Evolutionary conservation across 2,329 filamentous ascomycete genomes (phyloP).

Genomic region (Pseudogymnoascus verrucosus): DNA sequence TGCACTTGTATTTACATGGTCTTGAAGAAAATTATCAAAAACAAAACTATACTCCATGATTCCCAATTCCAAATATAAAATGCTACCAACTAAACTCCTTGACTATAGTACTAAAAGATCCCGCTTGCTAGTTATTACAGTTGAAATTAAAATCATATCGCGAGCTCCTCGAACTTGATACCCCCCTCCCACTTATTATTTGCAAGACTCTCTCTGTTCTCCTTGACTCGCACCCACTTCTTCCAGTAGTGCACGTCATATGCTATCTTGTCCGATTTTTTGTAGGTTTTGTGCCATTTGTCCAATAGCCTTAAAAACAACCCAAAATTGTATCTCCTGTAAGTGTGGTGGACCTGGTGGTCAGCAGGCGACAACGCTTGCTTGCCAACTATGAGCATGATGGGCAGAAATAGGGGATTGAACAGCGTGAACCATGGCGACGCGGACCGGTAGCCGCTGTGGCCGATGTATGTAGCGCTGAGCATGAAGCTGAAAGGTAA

Average conservation of each 20-base stretch:
- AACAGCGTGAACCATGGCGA: not conserved
- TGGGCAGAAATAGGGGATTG: not conserved
- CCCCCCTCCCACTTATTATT: not conserved
- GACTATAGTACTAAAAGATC: not conserved
- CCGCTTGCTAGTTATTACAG: not conserved
- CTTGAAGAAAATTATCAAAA: too few species aligned
- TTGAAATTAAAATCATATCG: not conserved
- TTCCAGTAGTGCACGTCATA: constrained; percentile 2
- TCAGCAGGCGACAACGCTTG: not conserved
- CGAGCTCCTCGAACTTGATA: not conserved
- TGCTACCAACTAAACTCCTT: not conserved
- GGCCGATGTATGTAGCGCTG: not conserved
- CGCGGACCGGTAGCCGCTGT: not conserved
- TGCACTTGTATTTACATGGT: not conserved
- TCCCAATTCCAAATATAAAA: not conserved
- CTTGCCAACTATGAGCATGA: not conserved
- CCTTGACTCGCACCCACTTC: not conserved
- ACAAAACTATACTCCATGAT: too few species aligned
- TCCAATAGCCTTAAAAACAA: not conserved
- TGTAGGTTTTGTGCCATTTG: not conserved
- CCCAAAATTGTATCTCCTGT: not conserved
- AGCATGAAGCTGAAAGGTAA: not conserved
- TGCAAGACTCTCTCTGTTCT: not conserved
- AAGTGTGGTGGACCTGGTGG: not conserved
- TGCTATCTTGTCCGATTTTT: not conserved